Evolutionary conservation across 257 asterid genomes (phyloP).

Genomic region (Nicotiana otophora): DNA sequence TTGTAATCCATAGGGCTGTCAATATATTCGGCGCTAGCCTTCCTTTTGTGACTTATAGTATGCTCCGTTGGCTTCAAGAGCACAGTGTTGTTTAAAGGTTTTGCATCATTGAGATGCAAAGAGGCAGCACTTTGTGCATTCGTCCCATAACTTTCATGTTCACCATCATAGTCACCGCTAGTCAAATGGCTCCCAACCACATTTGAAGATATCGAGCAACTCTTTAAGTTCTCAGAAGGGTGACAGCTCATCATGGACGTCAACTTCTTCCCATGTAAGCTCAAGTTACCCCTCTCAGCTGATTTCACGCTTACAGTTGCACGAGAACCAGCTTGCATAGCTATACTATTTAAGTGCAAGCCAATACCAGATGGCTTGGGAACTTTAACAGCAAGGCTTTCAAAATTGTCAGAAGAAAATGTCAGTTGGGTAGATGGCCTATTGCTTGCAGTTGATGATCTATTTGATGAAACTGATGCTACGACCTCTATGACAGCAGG

Average conservation of each 20-base stretch:
- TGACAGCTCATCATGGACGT: constrained; percentile 22
- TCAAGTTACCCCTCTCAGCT: constrained; percentile 35
- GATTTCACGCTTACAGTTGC: constrained; percentile 37
- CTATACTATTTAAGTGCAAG: constrained; percentile 68
- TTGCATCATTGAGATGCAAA: constrained; percentile 19
- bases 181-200: constrained; percentile 24
- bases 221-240: constrained; percentile 21
- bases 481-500: constrained; percentile 28
- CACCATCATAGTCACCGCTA: constrained; percentile 17
- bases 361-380: constrained; percentile 68
- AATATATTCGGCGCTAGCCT: constrained; percentile 24
- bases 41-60: constrained; percentile 30
- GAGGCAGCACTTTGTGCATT: constrained; percentile 18
- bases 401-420: constrained; percentile 26
- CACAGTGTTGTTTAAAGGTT: constrained; percentile 28
- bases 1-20: constrained; percentile 24
- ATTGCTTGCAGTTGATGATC: constrained; percentile 25
- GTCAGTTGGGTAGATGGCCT: constrained; percentile 26
- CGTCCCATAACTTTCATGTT: constrained; percentile 22
- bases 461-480: constrained; percentile 6
- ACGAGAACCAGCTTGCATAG: constrained; percentile 42
- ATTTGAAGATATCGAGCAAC: constrained; percentile 25
- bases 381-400: constrained; percentile 21
- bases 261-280: constrained; percentile 35
- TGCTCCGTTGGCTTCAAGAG: constrained; percentile 29